Conservation (phyloP, 1,284 basidiomycete species). For the Trichosporon sp. region DNA sequence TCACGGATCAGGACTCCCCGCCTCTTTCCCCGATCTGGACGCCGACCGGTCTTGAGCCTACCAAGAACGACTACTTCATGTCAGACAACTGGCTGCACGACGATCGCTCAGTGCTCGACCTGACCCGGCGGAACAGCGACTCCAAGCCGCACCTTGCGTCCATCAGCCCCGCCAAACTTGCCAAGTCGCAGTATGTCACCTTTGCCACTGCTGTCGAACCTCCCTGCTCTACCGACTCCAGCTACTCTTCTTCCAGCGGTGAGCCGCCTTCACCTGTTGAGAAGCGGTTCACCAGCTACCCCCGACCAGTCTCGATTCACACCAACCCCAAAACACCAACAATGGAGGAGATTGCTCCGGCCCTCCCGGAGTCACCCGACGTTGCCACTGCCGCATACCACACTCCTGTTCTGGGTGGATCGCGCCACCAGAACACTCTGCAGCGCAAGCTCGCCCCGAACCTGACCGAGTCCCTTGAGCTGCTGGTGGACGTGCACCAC, state of each 20-base stretch:
- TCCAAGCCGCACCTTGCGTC: neutral
- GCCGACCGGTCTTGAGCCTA: neutral
- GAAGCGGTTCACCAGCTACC: neutral
- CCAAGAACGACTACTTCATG: constrained; percentile 5
- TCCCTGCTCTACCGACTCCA: neutral
- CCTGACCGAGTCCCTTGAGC: constrained; percentile 43
- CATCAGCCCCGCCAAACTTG: neutral
- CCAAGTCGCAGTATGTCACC: constrained; percentile 7
- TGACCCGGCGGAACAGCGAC: neutral
- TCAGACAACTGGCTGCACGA: constrained; percentile 2
- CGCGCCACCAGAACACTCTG: neutral
- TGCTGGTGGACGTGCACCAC: constrained; percentile 31
- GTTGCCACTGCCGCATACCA: constrained; percentile 16
- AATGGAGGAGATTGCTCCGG: constrained; percentile 7
- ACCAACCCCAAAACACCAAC: constrained; percentile 15
- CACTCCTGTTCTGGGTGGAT: neutral
- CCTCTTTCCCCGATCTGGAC: constrained; percentile 12
- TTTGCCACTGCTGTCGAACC: neutral
- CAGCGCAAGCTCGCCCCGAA: constrained; percentile 41
- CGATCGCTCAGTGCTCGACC: neutral
- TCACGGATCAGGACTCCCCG: neutral
- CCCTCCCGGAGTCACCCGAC: constrained; percentile 13
- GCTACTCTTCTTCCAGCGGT: constrained; percentile 1
- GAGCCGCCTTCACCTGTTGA: neutral
- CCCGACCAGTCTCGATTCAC: constrained; percentile 5